Conservation (phyloP, 78 protist species). For the Dictyostelium citrinum region DNA sequence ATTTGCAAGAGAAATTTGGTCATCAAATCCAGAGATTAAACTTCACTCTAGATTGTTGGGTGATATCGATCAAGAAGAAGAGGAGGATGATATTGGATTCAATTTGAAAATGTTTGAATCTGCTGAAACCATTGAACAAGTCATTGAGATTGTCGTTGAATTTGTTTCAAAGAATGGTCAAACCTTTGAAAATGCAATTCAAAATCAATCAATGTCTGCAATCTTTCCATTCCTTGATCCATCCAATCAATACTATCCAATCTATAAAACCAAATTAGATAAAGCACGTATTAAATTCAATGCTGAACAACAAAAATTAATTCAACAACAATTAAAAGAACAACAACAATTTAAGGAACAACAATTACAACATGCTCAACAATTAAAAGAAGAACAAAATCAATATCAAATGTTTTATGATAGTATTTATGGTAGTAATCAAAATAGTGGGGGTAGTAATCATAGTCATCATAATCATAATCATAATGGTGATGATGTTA, state of each 20-base stretch:
- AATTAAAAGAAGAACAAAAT: slow-evolving; percentile 1
- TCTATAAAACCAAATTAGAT: slow-evolving; percentile 29
- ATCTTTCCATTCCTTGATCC: slow-evolving; percentile 41
- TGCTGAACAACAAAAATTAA: not conserved
- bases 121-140: slow-evolving; percentile 46
- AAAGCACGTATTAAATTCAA: not conserved
- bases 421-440: not conserved
- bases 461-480: not conserved
- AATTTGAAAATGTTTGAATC: slow-evolving; percentile 25
- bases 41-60: slow-evolving; percentile 18
- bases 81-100: slow-evolving; percentile 16
- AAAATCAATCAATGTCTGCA: slow-evolving; percentile 16
- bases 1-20: slow-evolving; percentile 70
- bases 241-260: not conserved
- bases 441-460: not conserved
- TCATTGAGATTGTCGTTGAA: slow-evolving; percentile 58
- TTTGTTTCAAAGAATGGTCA: slow-evolving; percentile 65
- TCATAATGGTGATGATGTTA: not conserved
- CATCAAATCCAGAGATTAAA: slow-evolving; percentile 49
- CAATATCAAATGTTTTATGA: not conserved
- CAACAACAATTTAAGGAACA: slow-evolving; percentile 30
- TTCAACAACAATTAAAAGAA: slow-evolving; percentile 3
- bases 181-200: slow-evolving; percentile 40
- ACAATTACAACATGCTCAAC: not conserved
- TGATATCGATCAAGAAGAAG: not conserved